Conservation (phyloP, 306 rosid genomes). For the Begonia peltatifolia region DNA sequence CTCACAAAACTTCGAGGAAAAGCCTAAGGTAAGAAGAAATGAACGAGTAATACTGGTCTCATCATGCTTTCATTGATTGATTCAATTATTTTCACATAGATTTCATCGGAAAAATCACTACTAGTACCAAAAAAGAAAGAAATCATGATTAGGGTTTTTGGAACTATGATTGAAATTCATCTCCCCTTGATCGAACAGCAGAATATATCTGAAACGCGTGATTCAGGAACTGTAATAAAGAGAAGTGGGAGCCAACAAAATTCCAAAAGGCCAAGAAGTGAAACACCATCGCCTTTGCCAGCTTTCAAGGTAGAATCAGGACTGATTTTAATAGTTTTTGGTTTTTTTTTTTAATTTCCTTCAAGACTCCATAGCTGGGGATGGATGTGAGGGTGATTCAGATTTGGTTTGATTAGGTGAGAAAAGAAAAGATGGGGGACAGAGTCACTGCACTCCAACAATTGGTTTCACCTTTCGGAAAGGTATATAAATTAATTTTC, state of each 20-base stretch:
- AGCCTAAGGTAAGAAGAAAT: constrained; percentile 46
- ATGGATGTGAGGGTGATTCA: constrained; percentile 26
- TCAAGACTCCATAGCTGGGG: constrained; percentile 79
- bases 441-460: constrained; percentile 99
- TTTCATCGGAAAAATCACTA: background rate
- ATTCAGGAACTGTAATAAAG: constrained; percentile 44
- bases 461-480: constrained; percentile 99
- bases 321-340: constrained; percentile 2
- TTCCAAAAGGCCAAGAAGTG: constrained; percentile 80
- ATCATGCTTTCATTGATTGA: no score
- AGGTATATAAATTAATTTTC: constrained; percentile 40
- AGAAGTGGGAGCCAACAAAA: constrained; percentile 66
- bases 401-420: constrained; percentile 46
- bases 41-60: no score
- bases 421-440: constrained; percentile 99
- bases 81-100: no score
- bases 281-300: constrained; percentile 82
- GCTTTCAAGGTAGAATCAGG: constrained; percentile 76
- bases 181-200: constrained; percentile 16
- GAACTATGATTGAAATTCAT: constrained; percentile 8
- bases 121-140: background rate
- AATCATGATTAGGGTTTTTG: constrained; percentile 13
- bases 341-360: constrained; percentile 27
- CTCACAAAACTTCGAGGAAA: constrained; percentile 33
- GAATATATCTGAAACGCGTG: constrained; percentile 66